A percentile compares a stretch with the other conserved stretches of the same genome.
phyloP scores from a whole-genome alignment of 2,329 filamentous ascomycete species.

The Paraphaeosphaeria sporulosa region DNA sequence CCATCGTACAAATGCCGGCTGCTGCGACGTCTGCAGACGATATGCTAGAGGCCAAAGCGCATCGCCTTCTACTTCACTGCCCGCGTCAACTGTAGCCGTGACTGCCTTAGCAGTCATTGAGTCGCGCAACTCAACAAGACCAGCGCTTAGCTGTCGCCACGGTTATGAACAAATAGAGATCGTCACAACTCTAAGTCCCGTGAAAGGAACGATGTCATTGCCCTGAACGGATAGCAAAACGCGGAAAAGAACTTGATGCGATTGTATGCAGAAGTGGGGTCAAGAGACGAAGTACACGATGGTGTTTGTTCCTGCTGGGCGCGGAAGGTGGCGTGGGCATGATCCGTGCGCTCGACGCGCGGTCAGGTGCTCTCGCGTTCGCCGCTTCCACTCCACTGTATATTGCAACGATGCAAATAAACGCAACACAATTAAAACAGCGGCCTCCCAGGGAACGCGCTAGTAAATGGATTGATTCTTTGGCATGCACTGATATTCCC shows the following conservation, averaged over 20 bases:
- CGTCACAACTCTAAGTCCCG: neutral
- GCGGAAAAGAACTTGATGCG: neutral
- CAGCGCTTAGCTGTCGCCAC: neutral
- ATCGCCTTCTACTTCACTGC: neutral
- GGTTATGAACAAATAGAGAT: neutral
- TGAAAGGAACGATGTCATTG: neutral
- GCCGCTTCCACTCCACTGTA: neutral
- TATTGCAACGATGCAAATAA: too few relatives aligned
- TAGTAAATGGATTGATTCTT: too few relatives aligned
- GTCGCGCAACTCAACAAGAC: neutral
- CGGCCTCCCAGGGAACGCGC: too few relatives aligned
- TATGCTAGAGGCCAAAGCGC: constrained; percentile 23
- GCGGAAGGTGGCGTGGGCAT: neutral
- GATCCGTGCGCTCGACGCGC: neutral
- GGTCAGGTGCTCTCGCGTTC: constrained; percentile 3
- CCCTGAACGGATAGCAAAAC: neutral
- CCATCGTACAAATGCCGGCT: constrained; percentile 46
- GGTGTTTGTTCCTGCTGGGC: neutral
- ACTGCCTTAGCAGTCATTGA: neutral
- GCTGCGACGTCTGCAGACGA: constrained; percentile 13
- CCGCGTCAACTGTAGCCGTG: neutral
- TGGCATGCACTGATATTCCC: too few relatives aligned
- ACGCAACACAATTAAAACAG: too few relatives aligned
- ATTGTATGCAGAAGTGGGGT: neutral
- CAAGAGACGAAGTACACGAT: neutral